Evolutionary conservation across 169 alveolate genomes (phyloP).

Genomic region (Cryptosporidium viatorum): DNA sequence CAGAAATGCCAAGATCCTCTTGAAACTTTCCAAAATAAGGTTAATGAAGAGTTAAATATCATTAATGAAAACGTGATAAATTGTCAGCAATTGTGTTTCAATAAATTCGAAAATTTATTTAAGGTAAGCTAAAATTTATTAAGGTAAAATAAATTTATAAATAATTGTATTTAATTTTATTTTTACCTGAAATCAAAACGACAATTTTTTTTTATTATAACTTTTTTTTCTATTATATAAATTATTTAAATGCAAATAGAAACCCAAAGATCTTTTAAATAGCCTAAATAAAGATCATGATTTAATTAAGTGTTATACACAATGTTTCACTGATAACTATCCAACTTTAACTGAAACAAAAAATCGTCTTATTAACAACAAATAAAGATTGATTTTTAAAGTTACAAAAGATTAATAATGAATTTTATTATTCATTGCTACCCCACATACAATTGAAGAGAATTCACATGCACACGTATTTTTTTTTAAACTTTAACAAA

Average conservation of each 20-base stretch:
- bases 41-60: constrained; percentile 2
- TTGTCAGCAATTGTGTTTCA: constrained; percentile 13
- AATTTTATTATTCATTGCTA: not conserved
- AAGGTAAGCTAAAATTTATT: not conserved
- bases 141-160: not conserved
- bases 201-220: too few relatives aligned
- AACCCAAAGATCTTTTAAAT: constrained; percentile 9
- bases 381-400: not conserved
- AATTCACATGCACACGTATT: not conserved
- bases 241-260: not conserved
- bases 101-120: constrained; percentile 9
- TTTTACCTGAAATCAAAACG: not conserved
- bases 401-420: not conserved
- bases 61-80: constrained; percentile 13
- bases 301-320: constrained; percentile 3
- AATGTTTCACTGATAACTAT: constrained; percentile 28
- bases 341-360: constrained; percentile 2
- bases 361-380: not conserved
- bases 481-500: not conserved
- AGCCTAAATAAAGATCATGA: not conserved
- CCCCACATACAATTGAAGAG: constrained; percentile 10
- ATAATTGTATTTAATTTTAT: not conserved
- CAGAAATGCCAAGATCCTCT: constrained; percentile 24
- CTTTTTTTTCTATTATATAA: not conserved
- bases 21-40: constrained; percentile 22